phyloP scores from a whole-genome alignment of 176 grass and related monocot species.

The Oryza longistaminata region DNA sequence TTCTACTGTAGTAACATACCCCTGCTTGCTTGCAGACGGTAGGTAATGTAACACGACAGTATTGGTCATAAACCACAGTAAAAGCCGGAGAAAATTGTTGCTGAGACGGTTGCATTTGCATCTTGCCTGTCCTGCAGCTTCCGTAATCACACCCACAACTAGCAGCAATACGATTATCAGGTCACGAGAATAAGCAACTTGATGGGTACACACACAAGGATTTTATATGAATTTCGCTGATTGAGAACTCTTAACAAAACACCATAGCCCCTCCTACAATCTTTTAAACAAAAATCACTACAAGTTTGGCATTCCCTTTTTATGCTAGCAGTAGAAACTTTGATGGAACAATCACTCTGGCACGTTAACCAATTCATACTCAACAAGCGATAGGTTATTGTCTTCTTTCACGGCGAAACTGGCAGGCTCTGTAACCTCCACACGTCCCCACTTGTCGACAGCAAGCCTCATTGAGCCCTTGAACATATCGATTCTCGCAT shows the following conservation, averaged over 20 bases:
- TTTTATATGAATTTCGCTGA: not conserved
- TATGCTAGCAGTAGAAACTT: slow-evolving; percentile 3
- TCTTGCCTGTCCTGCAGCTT: not conserved
- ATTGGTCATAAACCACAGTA: not conserved
- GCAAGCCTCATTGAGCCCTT: slow-evolving; percentile 27
- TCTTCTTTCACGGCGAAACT: slow-evolving; percentile 21
- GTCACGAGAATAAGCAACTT: not conserved
- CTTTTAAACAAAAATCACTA: not conserved
- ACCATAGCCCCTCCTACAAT: not conserved
- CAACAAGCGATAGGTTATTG: slow-evolving; percentile 26
- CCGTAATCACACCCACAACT: not conserved
- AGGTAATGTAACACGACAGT: not conserved
- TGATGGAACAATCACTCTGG: not conserved
- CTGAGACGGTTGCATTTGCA: not conserved
- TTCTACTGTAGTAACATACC: too few relatives aligned
- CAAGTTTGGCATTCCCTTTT: not conserved
- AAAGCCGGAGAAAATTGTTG: not conserved
- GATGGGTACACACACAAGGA: not conserved
- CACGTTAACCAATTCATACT: slow-evolving; percentile 35
- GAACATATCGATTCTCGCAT: slow-evolving; percentile 23
- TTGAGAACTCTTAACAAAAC: not conserved
- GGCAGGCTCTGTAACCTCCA: slow-evolving; percentile 31
- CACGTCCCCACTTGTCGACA: slow-evolving; percentile 27
- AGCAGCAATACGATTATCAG: not conserved
- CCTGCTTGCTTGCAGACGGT: too few relatives aligned